Conservation (phyloP, 257 asterid genomes). For the Solanum pinnatisectum region DNA sequence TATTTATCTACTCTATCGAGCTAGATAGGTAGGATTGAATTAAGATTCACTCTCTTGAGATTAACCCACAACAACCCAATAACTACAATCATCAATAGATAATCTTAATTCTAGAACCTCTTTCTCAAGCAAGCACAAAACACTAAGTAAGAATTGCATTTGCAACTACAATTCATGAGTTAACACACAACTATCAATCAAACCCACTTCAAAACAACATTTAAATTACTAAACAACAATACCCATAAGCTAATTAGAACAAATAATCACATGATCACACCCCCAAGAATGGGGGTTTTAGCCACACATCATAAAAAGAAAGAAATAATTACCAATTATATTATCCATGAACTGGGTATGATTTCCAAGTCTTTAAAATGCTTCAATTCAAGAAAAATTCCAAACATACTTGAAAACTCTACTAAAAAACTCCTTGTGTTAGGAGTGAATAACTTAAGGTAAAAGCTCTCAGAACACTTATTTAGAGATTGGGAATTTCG, state of each 20-base stretch:
- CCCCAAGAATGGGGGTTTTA: too few relatives aligned
- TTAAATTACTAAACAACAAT: too few relatives aligned
- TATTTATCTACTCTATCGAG: too few relatives aligned
- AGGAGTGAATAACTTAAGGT: neutral
- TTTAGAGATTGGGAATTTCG: neutral
- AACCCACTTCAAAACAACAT: neutral
- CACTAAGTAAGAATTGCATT: neutral
- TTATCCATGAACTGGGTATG: neutral
- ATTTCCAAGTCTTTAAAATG: neutral
- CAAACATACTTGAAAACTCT: too few relatives aligned
- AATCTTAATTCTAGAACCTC: neutral
- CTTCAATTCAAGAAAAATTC: neutral
- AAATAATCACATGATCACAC: neutral
- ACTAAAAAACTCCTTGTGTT: neutral
- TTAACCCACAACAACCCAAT: neutral
- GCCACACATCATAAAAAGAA: neutral
- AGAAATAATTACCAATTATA: too few relatives aligned
- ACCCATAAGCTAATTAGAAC: neutral
- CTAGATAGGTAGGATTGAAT: too few relatives aligned
- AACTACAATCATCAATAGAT: neutral
- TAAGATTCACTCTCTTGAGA: neutral
- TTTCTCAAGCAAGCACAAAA: neutral
- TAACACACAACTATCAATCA: neutral
- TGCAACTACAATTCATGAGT: neutral
- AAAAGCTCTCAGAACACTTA: neutral